Conservation (phyloP, 225 moss, liverwort and hornwort species). For the Physcomitrium patens region DNA sequence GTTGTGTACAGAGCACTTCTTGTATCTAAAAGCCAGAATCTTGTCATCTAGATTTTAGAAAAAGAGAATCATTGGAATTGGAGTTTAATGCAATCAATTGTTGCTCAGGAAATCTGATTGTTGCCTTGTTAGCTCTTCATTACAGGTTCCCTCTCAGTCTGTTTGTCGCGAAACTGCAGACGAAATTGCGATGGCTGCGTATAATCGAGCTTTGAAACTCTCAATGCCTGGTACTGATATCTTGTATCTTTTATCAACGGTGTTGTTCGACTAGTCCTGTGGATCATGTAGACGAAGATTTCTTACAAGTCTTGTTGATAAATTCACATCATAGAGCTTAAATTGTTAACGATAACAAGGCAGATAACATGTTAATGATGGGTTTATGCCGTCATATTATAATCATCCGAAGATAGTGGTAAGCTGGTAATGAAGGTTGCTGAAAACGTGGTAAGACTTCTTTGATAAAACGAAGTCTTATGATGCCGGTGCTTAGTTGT, state of each 20-base stretch:
- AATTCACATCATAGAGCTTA: constrained; percentile 10
- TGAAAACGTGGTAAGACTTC: not conserved
- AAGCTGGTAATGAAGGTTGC: not conserved
- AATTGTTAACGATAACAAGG: not conserved
- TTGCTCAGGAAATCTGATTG: constrained; percentile 22
- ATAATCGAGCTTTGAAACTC: constrained; percentile 82
- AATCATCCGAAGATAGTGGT: not conserved
- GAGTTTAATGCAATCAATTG: constrained; percentile 6
- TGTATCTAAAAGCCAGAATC: not conserved
- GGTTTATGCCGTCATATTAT: not conserved
- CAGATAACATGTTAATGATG: not conserved
- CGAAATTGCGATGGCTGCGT: constrained; percentile 82
- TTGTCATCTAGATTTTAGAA: not conserved
- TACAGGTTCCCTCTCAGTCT: constrained; percentile 71
- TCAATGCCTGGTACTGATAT: constrained; percentile 73
- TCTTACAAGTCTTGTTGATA: constrained; percentile 1
- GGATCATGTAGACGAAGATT: constrained; percentile 20
- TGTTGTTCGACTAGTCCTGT: constrained; percentile 15
- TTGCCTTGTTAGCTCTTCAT: constrained; percentile 17
- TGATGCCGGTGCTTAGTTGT: constrained; percentile 1
- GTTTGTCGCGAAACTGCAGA: constrained; percentile 85
- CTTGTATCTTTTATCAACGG: constrained; percentile 1
- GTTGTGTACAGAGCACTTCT: not conserved
- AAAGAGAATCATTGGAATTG: not conserved
- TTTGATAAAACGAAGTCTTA: not conserved